Percentiles rank a stretch among this genome's conserved stretches.
phyloP scores from a whole-genome alignment of 306 rosid species.

The Acacia melanoxylon region DNA sequence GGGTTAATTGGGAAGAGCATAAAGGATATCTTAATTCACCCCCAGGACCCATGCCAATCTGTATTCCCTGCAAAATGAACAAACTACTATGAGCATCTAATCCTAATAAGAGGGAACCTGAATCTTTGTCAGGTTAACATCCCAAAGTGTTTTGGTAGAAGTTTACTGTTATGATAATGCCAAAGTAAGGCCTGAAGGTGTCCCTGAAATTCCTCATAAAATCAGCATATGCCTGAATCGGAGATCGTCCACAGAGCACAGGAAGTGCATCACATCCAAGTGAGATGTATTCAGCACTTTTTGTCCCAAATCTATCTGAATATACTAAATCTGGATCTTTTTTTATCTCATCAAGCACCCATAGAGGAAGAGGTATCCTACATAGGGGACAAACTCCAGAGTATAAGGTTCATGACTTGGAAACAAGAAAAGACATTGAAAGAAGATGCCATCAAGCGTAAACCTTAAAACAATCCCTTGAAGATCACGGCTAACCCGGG shows the following conservation, averaged over 20 bases:
- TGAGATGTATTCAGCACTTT: conserved; percentile 73
- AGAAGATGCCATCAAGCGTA: conserved; percentile 30
- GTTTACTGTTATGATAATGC: conserved; percentile 74
- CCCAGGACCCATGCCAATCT: conserved; percentile 90
- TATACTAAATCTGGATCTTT: conserved; percentile 74
- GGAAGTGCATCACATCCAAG: conserved; percentile 92
- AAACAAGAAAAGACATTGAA: conserved; percentile 36
- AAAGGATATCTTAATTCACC: conserved; percentile 94
- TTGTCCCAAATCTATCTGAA: conserved; percentile 82
- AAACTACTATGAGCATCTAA: conserved; percentile 28
- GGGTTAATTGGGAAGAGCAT: conserved; percentile 44
- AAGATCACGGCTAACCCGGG: conserved; percentile 11
- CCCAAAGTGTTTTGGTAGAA: conserved; percentile 28
- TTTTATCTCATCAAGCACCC: conserved; percentile 80
- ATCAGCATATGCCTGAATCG: conserved; percentile 82
- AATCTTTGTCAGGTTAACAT: conserved; percentile 19
- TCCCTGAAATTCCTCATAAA: conserved; percentile 86
- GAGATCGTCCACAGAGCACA: conserved; percentile 82
- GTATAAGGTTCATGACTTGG: conserved; percentile 39
- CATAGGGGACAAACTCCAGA: conserved; percentile 47
- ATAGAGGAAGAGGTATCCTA: conserved; percentile 89
- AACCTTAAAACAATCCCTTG: conserved; percentile 33
- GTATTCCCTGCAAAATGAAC: conserved; percentile 67
- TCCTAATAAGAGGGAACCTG: conserved; percentile 13
- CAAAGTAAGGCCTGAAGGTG: conserved; percentile 60